Conservation (phyloP, 768 basidiomycete species). For the Bullera alba region DNA sequence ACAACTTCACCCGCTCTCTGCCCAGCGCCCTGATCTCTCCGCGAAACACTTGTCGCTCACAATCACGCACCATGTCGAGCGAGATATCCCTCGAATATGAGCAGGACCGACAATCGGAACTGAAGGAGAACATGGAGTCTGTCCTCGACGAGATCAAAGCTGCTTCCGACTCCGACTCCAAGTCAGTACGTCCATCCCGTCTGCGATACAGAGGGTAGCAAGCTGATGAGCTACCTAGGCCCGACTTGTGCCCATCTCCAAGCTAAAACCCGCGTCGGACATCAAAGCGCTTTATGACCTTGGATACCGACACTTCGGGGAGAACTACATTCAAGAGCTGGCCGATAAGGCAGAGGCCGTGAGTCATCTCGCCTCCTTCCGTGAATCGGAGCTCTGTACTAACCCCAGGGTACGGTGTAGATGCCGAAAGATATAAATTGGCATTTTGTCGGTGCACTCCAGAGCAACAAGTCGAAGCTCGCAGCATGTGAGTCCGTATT, state of each 20-base stretch:
- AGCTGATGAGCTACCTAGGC: constrained; percentile 32
- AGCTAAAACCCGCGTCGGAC: constrained; percentile 83
- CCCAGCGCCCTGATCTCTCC: neutral
- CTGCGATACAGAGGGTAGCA: neutral
- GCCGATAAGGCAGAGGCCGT: constrained; percentile 74
- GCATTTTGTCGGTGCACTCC: constrained; percentile 93
- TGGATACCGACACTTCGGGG: constrained; percentile 87
- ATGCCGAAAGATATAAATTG: constrained; percentile 82
- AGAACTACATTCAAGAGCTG: constrained; percentile 94
- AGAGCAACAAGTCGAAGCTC: constrained; percentile 88
- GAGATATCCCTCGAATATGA: constrained; percentile 31
- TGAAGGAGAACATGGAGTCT: constrained; percentile 40
- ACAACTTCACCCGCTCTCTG: too few relatives aligned
- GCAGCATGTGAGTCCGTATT: constrained; percentile 60
- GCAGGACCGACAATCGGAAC: constrained; percentile 38
- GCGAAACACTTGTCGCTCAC: too few relatives aligned
- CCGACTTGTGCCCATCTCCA: constrained; percentile 80
- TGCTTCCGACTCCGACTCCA: constrained; percentile 8
- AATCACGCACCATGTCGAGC: too few relatives aligned
- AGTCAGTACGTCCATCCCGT: constrained; percentile 7
- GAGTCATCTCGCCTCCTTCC: constrained; percentile 29
- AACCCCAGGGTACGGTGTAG: constrained; percentile 47
- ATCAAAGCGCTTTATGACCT: constrained; percentile 71
- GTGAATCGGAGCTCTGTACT: neutral
- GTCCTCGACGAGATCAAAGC: constrained; percentile 36